Conservation (phyloP, 2,329 filamentous ascomycete genomes). For the Alternaria triticimaculans region DNA sequence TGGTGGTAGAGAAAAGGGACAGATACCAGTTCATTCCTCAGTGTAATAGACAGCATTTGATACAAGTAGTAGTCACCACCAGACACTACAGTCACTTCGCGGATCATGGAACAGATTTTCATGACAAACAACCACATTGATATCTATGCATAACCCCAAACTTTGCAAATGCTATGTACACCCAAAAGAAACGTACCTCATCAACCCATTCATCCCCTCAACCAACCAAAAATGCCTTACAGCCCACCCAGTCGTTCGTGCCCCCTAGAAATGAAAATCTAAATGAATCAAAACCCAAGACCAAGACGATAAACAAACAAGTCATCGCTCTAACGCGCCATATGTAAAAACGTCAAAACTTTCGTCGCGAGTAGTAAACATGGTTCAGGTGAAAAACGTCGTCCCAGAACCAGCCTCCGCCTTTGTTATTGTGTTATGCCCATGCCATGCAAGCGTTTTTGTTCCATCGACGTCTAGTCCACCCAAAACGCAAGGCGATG, state of each 20-base stretch:
- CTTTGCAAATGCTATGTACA: background rate
- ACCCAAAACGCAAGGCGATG: background rate
- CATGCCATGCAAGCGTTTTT: background rate
- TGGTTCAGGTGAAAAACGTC: background rate
- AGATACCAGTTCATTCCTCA: background rate
- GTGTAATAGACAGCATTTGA: no score
- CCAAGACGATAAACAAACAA: background rate
- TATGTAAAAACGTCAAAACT: background rate
- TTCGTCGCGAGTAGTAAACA: background rate
- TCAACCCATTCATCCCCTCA: background rate
- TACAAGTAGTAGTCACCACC: no score
- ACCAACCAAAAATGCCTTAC: background rate
- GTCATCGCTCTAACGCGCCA: constrained; percentile 7
- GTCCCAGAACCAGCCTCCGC: background rate
- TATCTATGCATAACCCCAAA: background rate
- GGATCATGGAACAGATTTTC: no score
- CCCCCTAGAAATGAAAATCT: background rate
- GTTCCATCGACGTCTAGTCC: background rate
- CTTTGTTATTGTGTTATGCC: background rate
- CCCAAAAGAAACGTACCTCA: background rate
- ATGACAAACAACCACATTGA: background rate
- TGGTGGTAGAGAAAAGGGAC: background rate
- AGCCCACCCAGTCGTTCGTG: background rate
- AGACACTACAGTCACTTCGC: no score
- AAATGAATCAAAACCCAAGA: background rate